Percentiles rank a stretch among this genome's conserved stretches.
These are phyloP conservation scores for Protomyces gravidus DNA, from an alignment of 1,139 yeast genomes.

Conservation along the genomic window DNA sequence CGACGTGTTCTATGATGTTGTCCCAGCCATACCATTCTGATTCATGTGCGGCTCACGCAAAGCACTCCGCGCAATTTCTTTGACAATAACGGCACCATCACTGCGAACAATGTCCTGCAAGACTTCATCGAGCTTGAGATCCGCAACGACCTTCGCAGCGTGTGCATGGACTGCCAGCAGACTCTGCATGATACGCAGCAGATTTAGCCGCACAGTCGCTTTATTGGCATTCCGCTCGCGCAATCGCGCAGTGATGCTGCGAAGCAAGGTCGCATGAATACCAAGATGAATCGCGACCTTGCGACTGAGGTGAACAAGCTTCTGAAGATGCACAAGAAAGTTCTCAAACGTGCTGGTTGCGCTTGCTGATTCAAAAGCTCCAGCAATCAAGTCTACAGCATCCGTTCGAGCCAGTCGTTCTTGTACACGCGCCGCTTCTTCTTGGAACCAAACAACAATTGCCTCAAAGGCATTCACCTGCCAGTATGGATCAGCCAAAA, in stretches of 20 bases:
- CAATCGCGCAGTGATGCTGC: constrained; percentile 32
- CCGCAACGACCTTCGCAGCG: constrained; percentile 3
- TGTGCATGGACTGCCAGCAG: constrained; percentile 30
- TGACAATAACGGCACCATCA: constrained; percentile 33
- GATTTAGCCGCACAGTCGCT: constrained; percentile 35
- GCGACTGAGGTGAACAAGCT: constrained; percentile 35
- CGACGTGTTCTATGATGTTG: no score
- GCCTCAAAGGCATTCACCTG: constrained; percentile 66
- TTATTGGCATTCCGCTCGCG: constrained; percentile 33
- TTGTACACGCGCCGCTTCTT: constrained; percentile 39
- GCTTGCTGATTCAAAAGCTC: constrained; percentile 35
- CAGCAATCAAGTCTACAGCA: constrained; percentile 32
- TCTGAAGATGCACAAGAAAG: constrained; percentile 35
- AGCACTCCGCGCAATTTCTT: constrained; percentile 33
- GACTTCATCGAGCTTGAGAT: constrained; percentile 26
- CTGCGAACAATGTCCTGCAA: constrained; percentile 21
- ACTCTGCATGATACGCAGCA: constrained; percentile 34
- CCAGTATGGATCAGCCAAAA: constrained; percentile 62
- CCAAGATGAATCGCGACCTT: constrained; percentile 18
- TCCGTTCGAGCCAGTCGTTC: constrained; percentile 33
- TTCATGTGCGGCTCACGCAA: constrained; percentile 3
- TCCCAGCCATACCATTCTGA: no score
- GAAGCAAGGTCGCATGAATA: constrained; percentile 32
- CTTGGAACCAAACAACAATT: constrained; percentile 43
- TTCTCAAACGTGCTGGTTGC: constrained; percentile 35